A percentile compares a stretch with the other conserved stretches of the same genome.
phyloP scores from a whole-genome alignment of 2,329 filamentous ascomycete genomes.

The Metarhizium album region DNA sequence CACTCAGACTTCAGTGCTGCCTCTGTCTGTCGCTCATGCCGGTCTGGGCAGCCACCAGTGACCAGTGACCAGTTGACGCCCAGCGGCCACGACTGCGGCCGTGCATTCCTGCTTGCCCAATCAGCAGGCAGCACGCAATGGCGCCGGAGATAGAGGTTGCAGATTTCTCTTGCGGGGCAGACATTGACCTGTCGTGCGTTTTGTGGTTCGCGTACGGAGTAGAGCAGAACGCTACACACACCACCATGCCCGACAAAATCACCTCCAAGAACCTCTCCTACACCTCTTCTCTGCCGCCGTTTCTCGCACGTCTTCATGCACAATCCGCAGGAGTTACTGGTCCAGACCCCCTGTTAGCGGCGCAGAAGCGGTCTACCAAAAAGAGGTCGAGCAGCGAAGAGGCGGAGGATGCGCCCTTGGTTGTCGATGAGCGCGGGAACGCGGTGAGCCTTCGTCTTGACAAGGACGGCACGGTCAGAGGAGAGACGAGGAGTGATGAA shows the following conservation, averaged over 20 bases:
- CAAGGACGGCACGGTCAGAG: constrained; percentile 29
- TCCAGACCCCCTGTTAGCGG: constrained; percentile 41
- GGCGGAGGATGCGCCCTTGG: constrained; percentile 65
- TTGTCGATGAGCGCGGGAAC: constrained; percentile 63
- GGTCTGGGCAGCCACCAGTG: neutral
- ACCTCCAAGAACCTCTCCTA: constrained; percentile 63
- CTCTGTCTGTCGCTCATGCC: neutral
- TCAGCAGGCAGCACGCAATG: no score
- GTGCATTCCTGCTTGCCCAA: no score
- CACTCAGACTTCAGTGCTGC: neutral
- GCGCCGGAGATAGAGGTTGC: no score
- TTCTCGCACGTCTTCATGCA: constrained; percentile 46
- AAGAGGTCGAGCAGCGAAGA: constrained; percentile 54
- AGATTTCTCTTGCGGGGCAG: neutral
- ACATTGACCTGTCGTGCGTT: neutral
- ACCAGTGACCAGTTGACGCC: no score
- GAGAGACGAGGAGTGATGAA: constrained; percentile 15
- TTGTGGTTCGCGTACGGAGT: neutral
- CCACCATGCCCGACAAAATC: constrained; percentile 45
- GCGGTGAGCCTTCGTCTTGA: constrained; percentile 41
- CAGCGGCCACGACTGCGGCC: no score
- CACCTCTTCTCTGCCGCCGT: constrained; percentile 47
- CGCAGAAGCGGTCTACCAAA: constrained; percentile 37
- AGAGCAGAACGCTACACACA: neutral
- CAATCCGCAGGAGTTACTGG: constrained; percentile 37